Evolutionary conservation across 176 grass and related monocot genomes (phyloP), one percentile per base, ranked within the genome.

Genomic region (Oryza coarctata): DNA sequence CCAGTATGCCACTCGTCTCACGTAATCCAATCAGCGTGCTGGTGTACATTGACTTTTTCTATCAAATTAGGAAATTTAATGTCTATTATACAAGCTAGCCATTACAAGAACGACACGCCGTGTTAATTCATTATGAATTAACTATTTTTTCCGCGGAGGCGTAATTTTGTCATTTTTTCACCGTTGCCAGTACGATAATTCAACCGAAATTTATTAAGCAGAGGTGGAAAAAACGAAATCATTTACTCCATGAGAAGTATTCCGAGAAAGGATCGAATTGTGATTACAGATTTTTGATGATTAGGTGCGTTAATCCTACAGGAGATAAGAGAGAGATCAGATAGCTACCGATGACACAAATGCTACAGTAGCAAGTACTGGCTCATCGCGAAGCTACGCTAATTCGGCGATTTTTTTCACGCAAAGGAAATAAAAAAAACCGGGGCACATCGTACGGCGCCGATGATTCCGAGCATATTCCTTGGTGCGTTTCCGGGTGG

Each of bases 401-500:
- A 17, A 55, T 58, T 3, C 23, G 20, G 9, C n/a, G 20, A 11
- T 60, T 60, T 60, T 60, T 60, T 3, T 7, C 18, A n/a, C 17
- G 18, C 6, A 49, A 47, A 14, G 2, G 17, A 1, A 7, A 22
- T 18, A n/a, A 55, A 55, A 55, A 22, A 52, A 55, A 22, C 0
- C 0, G 8, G 55, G n/a, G 12, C 7, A 25, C 55, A 30, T 6
- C 17, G 23, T 12, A 69, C 20, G 34, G 28, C 41, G 25, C 17
- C 6, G 43, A 81, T 75, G 70, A 86, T 86, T 52, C 69, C 17
- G 9, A 32, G 76, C 32, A 80, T 74, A 86, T 81, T 73, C 70
- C 70, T 17, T 11, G 55, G 9, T 60, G 22, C 55, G 49, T 55
- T 60, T 14, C 40, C 63, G 47, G 14, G 47, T 9, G 8, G 29